Evolutionary conservation across 495 filamentous ascomycete species (phyloP).

Genomic region (Aspergillus bridgeri): DNA sequence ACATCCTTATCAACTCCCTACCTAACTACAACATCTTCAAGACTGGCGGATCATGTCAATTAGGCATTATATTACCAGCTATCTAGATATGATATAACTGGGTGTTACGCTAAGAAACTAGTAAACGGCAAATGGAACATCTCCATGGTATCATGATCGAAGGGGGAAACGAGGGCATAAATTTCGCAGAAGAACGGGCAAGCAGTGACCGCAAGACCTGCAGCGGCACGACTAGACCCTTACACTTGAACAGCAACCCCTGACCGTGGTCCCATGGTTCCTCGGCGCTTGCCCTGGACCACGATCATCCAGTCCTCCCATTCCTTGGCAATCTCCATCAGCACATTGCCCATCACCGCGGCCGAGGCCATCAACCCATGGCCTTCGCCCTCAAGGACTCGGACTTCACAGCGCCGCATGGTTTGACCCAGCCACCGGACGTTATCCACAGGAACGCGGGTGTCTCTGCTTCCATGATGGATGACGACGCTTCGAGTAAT

Average conservation of each 20-base stretch:
- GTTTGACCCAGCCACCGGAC: constrained; percentile 90
- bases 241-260: constrained; percentile 20
- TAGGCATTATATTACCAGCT: constrained; percentile 3
- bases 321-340: constrained; percentile 90
- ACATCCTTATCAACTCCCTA: too few species aligned
- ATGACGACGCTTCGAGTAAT: constrained; percentile 88
- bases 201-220: constrained; percentile 27
- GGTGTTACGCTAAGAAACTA: constrained; percentile 29
- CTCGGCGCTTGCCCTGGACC: constrained; percentile 48
- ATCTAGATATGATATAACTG: constrained; percentile 17
- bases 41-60: too few species aligned
- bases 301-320: constrained; percentile 90
- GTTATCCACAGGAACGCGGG: constrained; percentile 90
- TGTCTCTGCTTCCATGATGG: constrained; percentile 89
- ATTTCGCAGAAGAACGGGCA: neutral
- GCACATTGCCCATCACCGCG: constrained; percentile 81
- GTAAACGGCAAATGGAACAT: constrained; percentile 1
- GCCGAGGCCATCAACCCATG: constrained; percentile 97
- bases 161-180: neutral
- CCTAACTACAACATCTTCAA: too few species aligned
- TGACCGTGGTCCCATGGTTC: constrained; percentile 26
- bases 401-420: constrained; percentile 89
- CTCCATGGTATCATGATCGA: neutral
- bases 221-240: constrained; percentile 19
- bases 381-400: constrained; percentile 86